These are phyloP conservation scores for Myriosclerotinia duriaeana DNA, from an alignment of 2,329 filamentous ascomycete genomes.

Conservation along the genomic window DNA sequence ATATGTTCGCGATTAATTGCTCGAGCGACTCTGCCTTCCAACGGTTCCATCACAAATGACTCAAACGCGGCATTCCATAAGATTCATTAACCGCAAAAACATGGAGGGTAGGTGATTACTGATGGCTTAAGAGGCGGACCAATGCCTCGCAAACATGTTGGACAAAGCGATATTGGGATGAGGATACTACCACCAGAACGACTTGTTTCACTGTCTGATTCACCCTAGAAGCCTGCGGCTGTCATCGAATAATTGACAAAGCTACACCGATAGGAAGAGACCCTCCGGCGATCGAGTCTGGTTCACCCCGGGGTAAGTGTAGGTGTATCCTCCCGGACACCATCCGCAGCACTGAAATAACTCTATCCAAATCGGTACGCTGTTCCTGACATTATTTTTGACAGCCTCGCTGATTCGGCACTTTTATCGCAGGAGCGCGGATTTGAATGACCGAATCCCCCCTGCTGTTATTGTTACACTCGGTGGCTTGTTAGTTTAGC, in stretches of 20 bases:
- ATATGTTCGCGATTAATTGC: background rate
- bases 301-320: background rate
- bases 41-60: background rate
- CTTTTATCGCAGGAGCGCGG: background rate
- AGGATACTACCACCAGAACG: background rate
- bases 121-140: background rate
- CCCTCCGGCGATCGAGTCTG: background rate
- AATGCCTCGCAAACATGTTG: background rate
- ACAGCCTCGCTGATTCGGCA: constrained; percentile 8
- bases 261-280: background rate
- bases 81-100: background rate
- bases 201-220: background rate
- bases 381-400: background rate
- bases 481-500: background rate
- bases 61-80: background rate
- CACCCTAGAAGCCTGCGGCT: background rate
- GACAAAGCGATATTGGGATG: background rate
- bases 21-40: background rate
- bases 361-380: background rate
- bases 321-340: background rate
- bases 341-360: background rate
- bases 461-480: background rate
- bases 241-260: background rate
- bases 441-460: background rate
- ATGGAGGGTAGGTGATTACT: background rate